Conservation (phyloP, 805 yeast genomes). For the Maudiozyma turicensis region DNA sequence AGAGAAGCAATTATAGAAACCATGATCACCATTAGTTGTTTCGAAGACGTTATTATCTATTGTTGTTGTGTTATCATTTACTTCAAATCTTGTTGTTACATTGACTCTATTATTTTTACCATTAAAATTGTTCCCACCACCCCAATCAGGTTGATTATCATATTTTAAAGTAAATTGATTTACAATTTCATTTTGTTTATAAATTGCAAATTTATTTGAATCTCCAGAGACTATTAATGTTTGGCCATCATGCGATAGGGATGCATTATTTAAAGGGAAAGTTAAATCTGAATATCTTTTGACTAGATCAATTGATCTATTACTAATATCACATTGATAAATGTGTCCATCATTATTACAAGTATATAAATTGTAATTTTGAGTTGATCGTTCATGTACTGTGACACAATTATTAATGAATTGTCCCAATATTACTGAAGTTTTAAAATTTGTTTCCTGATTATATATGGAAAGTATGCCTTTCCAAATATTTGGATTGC, state of each 20-base stretch:
- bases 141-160: slow-evolving; percentile 23
- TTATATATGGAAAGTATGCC: slow-evolving; percentile 41
- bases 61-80: slow-evolving; percentile 18
- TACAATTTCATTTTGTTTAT: slow-evolving; percentile 29
- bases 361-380: slow-evolving; percentile 47
- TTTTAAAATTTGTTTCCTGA: slow-evolving; percentile 37
- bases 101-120: slow-evolving; percentile 10
- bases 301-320: slow-evolving; percentile 36
- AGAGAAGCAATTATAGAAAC: slow-evolving; percentile 73
- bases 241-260: slow-evolving; percentile 52
- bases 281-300: slow-evolving; percentile 41
- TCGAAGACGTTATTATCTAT: slow-evolving; percentile 33
- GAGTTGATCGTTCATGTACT: slow-evolving; percentile 35
- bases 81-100: slow-evolving; percentile 23
- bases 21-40: slow-evolving; percentile 57
- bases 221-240: slow-evolving; percentile 69
- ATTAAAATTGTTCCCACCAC: slow-evolving; percentile 22
- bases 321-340: slow-evolving; percentile 51
- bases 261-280: slow-evolving; percentile 67
- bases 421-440: slow-evolving; percentile 59
- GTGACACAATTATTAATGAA: slow-evolving; percentile 76
- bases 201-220: slow-evolving; percentile 51
- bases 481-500: slow-evolving; percentile 34
- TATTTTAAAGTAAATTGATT: slow-evolving; percentile 22
- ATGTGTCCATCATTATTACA: slow-evolving; percentile 78